These are phyloP conservation scores for Cryptosporidium muris DNA, from an alignment of 169 alveolate genomes.

Conservation along the genomic window DNA sequence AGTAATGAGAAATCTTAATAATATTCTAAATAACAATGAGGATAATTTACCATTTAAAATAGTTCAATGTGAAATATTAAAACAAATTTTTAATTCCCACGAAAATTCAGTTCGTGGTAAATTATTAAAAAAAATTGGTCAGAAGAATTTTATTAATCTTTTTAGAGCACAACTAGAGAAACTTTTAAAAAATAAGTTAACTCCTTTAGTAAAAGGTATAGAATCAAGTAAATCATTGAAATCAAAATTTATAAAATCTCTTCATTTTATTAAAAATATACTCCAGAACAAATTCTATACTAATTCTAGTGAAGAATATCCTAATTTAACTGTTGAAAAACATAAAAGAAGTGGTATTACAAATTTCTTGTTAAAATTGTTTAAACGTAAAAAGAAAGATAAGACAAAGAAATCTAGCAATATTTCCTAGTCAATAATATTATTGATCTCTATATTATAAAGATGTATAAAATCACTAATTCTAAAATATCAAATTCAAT, in stretches of 20 bases:
- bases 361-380: too few relatives aligned
- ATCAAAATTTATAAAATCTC: constrained; percentile 10
- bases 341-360: too few relatives aligned
- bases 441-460: too few relatives aligned
- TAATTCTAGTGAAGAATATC: too few relatives aligned
- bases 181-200: constrained; percentile 11
- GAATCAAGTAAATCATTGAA: constrained; percentile 27
- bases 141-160: constrained; percentile 24
- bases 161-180: constrained; percentile 14
- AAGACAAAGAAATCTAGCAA: too few relatives aligned
- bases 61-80: constrained; percentile 23
- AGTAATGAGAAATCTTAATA: constrained; percentile 13
- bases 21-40: constrained; percentile 19
- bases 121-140: constrained; percentile 21
- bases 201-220: constrained; percentile 39
- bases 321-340: too few relatives aligned
- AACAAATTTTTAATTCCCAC: constrained; percentile 44
- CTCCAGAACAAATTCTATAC: neutral
- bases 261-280: neutral
- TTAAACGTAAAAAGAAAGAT: too few relatives aligned
- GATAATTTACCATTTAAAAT: constrained; percentile 13
- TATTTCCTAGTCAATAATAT: too few relatives aligned
- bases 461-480: too few relatives aligned
- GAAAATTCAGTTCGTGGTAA: constrained; percentile 34
- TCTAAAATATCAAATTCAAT: too few relatives aligned